A percentile compares a stretch with the other conserved stretches of the same genome.
Evolutionary conservation across 2,329 filamentous ascomycete genomes (phyloP).

Genomic region (Trichoderma hamatum): DNA sequence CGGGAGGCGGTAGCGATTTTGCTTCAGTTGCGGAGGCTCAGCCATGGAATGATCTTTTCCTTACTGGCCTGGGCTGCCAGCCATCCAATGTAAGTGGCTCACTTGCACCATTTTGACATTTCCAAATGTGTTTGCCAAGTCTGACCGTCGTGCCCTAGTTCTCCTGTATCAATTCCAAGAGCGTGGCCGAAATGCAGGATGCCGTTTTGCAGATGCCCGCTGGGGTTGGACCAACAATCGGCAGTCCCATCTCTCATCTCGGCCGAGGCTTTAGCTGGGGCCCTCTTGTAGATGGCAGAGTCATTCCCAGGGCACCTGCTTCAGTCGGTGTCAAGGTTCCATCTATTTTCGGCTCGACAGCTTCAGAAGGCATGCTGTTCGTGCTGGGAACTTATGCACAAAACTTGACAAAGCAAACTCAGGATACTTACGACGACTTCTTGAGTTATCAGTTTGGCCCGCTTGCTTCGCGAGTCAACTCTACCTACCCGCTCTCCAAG

Average conservation of each 20-base stretch:
- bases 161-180: background rate
- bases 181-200: background rate
- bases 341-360: background rate
- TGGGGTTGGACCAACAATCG: background rate
- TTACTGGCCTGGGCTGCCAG: background rate
- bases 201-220: background rate
- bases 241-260: background rate
- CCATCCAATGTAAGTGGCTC: background rate
- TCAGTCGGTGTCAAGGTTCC: constrained; percentile 2
- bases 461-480: constrained; percentile 13
- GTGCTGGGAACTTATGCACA: background rate
- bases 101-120: background rate
- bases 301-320: background rate
- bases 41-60: background rate
- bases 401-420: background rate
- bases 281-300: background rate
- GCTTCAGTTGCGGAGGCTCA: background rate
- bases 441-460: constrained; percentile 10
- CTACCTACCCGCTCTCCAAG: constrained; percentile 4
- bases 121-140: background rate
- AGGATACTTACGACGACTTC: constrained; percentile 13
- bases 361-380: constrained; percentile 4
- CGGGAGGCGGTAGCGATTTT: constrained; percentile 26
- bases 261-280: background rate
- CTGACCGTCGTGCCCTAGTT: background rate